These are phyloP conservation scores for Tarenaya hassleriana DNA, from an alignment of 345 rosid species.

Conservation along the genomic window DNA sequence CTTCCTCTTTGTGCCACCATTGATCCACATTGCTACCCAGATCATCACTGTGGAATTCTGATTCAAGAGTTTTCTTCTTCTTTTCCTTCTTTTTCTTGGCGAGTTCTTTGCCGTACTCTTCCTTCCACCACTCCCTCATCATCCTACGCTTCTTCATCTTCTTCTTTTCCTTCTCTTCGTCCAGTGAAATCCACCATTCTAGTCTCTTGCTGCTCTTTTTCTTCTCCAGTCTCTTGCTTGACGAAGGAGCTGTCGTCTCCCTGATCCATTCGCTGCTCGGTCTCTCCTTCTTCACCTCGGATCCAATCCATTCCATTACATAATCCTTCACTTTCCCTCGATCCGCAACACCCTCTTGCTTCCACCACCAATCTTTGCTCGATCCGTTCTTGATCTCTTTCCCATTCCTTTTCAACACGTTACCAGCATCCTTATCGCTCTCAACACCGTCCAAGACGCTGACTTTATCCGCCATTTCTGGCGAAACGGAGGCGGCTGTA, in stretches of 20 bases:
- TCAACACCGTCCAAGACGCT: conserved; percentile 33
- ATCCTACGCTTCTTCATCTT: conserved; percentile 63
- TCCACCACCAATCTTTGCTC: conserved; percentile 62
- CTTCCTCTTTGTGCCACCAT: conserved; percentile 59
- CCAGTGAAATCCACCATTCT: conserved; percentile 91
- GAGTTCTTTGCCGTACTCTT: conserved; percentile 78
- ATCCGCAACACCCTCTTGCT: conserved; percentile 42
- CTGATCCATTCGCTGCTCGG: conserved; percentile 67
- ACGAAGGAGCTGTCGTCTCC: conserved; percentile 25
- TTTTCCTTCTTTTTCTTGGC: conserved; percentile 59
- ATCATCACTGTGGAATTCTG: conserved; percentile 31
- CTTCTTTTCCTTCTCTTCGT: conserved; percentile 52
- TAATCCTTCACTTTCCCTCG: conserved; percentile 63
- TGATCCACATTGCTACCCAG: conserved; percentile 38
- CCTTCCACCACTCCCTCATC: conserved; percentile 97
- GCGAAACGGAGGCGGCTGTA: conserved; percentile 22
- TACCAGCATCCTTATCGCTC: conserved; percentile 21
- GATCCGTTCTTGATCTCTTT: conserved; percentile 24
- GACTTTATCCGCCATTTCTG: conserved; percentile 29
- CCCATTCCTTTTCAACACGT: conserved; percentile 25
- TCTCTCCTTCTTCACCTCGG: conserved; percentile 71
- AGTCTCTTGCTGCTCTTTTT: conserved; percentile 45
- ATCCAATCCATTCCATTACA: conserved; percentile 92
- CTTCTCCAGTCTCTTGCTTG: conserved; percentile 30
- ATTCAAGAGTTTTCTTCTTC: conserved; percentile 38